Percentiles rank a stretch among this genome's conserved stretches.
Evolutionary conservation across 1,284 basidiomycete genomes (phyloP).

Genomic region (Veloporphyrellus conicus): DNA sequence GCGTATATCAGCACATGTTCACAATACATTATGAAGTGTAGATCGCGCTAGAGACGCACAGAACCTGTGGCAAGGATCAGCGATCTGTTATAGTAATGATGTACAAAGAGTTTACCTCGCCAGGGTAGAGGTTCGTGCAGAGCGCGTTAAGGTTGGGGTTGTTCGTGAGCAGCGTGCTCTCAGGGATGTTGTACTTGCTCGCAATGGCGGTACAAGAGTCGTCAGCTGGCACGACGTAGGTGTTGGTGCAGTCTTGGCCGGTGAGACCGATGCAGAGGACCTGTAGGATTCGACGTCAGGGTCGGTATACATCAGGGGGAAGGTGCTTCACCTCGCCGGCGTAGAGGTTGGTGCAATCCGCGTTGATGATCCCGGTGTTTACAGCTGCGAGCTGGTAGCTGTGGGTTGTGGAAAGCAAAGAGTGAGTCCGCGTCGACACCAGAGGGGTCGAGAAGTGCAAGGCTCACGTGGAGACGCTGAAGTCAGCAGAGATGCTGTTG

Average conservation of each 20-base stretch:
- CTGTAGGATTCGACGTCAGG: slow-evolving; percentile 10
- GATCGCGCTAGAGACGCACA: background rate
- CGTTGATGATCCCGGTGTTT: slow-evolving; percentile 36
- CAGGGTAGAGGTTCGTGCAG: background rate
- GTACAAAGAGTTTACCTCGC: background rate
- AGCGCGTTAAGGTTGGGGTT: background rate
- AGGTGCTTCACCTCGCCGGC: slow-evolving; percentile 26
- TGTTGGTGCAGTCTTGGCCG: background rate
- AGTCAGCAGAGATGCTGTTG: slow-evolving; percentile 39
- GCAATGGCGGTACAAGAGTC: background rate
- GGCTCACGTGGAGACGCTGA: slow-evolving; percentile 43
- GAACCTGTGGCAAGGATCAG: background rate
- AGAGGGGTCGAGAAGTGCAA: background rate
- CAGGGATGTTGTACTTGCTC: background rate
- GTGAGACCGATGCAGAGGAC: slow-evolving; percentile 32
- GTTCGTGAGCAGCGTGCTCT: background rate
- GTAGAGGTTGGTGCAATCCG: slow-evolving; percentile 36
- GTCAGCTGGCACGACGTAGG: background rate
- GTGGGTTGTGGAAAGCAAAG: background rate
- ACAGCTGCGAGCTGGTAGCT: slow-evolving; percentile 42
- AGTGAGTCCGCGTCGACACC: background rate
- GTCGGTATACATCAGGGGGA: background rate
- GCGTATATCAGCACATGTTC: background rate
- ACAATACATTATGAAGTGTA: background rate
- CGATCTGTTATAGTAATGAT: background rate